Percentiles rank a stretch among this genome's conserved stretches.
Evolutionary conservation across 768 basidiomycete species (phyloP).

Genomic region (Galerina sulciceps): DNA sequence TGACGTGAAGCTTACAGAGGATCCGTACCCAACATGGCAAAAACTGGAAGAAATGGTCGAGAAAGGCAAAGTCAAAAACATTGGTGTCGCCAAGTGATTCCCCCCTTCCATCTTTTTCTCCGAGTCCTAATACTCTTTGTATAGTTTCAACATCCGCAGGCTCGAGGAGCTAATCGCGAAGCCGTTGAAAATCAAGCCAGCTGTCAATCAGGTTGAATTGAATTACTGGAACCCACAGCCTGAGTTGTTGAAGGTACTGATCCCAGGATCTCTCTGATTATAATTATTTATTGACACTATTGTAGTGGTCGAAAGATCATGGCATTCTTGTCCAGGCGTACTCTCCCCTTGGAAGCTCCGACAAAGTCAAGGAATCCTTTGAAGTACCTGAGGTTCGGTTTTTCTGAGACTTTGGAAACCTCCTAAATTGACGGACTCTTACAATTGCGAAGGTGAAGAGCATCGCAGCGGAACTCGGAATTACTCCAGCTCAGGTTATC

Average conservation of each 20-base stretch:
- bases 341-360: conserved; percentile 71
- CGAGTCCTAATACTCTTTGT: conserved; percentile 26
- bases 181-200: conserved; percentile 61
- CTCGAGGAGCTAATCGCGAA: conserved; percentile 67
- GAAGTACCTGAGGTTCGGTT: conserved; percentile 54
- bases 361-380: conserved; percentile 61
- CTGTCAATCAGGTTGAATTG: conserved; percentile 79
- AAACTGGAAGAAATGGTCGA: conserved; percentile 79
- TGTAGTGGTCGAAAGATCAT: conserved; percentile 70
- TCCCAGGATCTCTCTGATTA: not conserved
- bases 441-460: conserved; percentile 44
- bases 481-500: conserved; percentile 78
- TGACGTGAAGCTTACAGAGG: conserved; percentile 63
- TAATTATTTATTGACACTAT: not conserved
- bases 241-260: conserved; percentile 54
- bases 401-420: not conserved
- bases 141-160: conserved; percentile 34
- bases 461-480: conserved; percentile 63
- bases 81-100: conserved; percentile 79
- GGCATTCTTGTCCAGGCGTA: conserved; percentile 73
- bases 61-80: conserved; percentile 77
- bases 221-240: conserved; percentile 80
- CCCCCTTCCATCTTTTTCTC: not conserved
- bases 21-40: conserved; percentile 82
- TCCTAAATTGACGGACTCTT: not conserved